Percentiles rank a stretch among this genome's conserved stretches.
Evolutionary conservation across 495 filamentous ascomycete species (phyloP).

Genomic region (Penicillium ucsense): DNA sequence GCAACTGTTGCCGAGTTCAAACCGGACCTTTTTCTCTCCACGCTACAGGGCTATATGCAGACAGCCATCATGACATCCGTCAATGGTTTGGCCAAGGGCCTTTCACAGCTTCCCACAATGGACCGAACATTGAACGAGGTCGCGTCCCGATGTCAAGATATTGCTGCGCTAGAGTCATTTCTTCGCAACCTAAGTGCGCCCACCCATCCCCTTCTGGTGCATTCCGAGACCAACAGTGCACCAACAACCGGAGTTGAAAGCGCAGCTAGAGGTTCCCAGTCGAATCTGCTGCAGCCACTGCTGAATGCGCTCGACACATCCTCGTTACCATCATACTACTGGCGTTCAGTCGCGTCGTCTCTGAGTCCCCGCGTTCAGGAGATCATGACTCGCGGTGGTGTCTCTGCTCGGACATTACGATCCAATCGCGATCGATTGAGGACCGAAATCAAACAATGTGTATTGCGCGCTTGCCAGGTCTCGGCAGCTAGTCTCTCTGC

Average conservation of each 20-base stretch:
- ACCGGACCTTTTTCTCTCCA: constrained; percentile 62
- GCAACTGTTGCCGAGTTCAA: constrained; percentile 26
- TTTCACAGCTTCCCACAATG: constrained; percentile 72
- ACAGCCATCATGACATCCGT: constrained; percentile 65
- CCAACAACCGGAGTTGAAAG: constrained; percentile 2
- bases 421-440: constrained; percentile 65
- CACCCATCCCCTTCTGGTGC: constrained; percentile 49
- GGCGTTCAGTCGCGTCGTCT: constrained; percentile 72
- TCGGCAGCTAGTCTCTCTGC: constrained; percentile 39
- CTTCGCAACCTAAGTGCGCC: constrained; percentile 59
- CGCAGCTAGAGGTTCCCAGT: constrained; percentile 1
- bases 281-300: constrained; percentile 63
- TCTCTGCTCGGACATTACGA: constrained; percentile 69
- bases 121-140: constrained; percentile 77
- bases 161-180: constrained; percentile 75
- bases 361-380: constrained; percentile 73
- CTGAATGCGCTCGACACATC: constrained; percentile 75
- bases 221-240: constrained; percentile 5
- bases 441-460: constrained; percentile 72
- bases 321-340: constrained; percentile 83
- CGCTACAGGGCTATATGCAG: constrained; percentile 72
- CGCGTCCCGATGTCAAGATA: constrained; percentile 76
- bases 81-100: constrained; percentile 56
- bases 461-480: constrained; percentile 60
- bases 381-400: constrained; percentile 69